phyloP scores from a whole-genome alignment of 73 alveolate species.

The Blepharisma japonicum region DNA sequence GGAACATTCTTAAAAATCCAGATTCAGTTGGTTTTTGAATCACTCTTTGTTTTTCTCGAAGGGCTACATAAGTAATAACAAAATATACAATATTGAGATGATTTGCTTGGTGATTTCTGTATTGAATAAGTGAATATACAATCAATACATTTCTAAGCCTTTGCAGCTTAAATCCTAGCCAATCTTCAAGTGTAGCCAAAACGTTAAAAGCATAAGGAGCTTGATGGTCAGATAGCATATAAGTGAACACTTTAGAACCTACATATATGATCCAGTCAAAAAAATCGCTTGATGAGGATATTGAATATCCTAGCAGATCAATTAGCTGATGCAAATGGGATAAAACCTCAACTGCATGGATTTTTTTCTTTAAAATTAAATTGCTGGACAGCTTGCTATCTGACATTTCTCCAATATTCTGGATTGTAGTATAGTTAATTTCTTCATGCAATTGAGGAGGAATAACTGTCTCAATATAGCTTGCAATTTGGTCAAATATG shows the following conservation, averaged over 20 bases:
- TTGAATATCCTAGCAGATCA: not conserved
- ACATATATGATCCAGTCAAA: conserved; percentile 6
- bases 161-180: conserved; percentile 15
- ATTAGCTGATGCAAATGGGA: not conserved
- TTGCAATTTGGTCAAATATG: not conserved
- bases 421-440: conserved; percentile 15
- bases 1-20: not conserved
- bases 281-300: not conserved
- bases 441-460: conserved; percentile 31
- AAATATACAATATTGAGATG: conserved; percentile 3
- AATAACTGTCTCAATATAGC: not conserved
- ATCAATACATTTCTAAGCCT: conserved; percentile 3
- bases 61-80: conserved; percentile 1
- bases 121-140: not conserved
- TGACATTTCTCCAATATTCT: not conserved
- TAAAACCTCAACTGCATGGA: conserved; percentile 3
- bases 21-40: not conserved
- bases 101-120: conserved; percentile 21
- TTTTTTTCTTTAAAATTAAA: conserved; percentile 14
- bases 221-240: conserved; percentile 22
- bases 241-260: conserved; percentile 4
- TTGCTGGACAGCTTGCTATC: not conserved
- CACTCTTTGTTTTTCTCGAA: not conserved
- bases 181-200: not conserved
- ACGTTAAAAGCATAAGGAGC: conserved; percentile 3